Evolutionary conservation across 768 basidiomycete genomes (phyloP).

Genomic region (Mycena filopes): DNA sequence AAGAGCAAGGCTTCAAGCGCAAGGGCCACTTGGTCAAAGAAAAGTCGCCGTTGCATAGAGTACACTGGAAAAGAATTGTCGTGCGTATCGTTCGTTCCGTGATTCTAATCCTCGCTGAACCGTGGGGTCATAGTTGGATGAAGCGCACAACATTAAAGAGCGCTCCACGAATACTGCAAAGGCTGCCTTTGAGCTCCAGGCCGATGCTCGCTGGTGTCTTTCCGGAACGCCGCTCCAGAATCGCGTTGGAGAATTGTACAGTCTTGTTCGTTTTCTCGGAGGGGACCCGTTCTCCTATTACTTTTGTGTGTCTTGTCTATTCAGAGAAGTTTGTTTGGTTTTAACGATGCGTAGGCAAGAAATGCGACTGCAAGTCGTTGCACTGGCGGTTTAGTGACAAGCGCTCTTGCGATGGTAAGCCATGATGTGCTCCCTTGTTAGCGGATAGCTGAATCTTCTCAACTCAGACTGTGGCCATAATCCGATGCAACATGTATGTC

Average conservation of each 20-base stretch:
- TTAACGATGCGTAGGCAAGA: slow-evolving; percentile 67
- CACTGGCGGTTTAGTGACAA: slow-evolving; percentile 95
- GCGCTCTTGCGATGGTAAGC: slow-evolving; percentile 81
- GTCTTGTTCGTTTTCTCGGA: slow-evolving; percentile 91
- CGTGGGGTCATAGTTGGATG: slow-evolving; percentile 85
- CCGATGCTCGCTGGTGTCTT: slow-evolving; percentile 91
- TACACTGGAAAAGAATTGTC: slow-evolving; percentile 87
- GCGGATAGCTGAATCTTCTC: slow-evolving; percentile 5
- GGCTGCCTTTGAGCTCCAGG: slow-evolving; percentile 90
- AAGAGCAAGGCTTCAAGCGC: slow-evolving; percentile 91
- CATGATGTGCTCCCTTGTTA: neutral
- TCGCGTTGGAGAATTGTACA: slow-evolving; percentile 98
- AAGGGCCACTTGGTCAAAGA: slow-evolving; percentile 88
- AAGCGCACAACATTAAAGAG: slow-evolving; percentile 99
- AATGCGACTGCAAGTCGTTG: slow-evolving; percentile 92
- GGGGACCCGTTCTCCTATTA: slow-evolving; percentile 93
- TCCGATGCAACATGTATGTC: slow-evolving; percentile 82
- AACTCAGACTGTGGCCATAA: slow-evolving; percentile 80
- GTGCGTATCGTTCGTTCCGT: slow-evolving; percentile 52
- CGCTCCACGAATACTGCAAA: slow-evolving; percentile 94
- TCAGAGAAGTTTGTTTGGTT: neutral
- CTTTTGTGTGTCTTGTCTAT: slow-evolving; percentile 70
- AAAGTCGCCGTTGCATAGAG: slow-evolving; percentile 83
- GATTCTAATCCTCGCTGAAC: too few relatives aligned
- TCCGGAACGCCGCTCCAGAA: slow-evolving; percentile 98